Evolutionary conservation across 2,329 filamentous ascomycete species (phyloP), one percentile per base, ranked within the genome.

Genomic region (Phialocephala sp.): DNA sequence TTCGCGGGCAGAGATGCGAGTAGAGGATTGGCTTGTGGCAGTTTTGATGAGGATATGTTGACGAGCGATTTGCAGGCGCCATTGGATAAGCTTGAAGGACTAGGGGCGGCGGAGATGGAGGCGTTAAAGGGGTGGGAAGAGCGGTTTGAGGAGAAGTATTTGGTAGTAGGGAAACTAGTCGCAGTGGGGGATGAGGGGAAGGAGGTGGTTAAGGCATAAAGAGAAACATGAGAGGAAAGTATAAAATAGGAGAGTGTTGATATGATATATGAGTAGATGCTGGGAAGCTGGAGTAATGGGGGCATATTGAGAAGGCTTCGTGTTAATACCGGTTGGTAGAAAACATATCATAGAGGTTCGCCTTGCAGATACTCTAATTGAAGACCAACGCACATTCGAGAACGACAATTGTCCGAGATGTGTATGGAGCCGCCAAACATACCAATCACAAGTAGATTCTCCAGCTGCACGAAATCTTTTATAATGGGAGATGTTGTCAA

Each of bases 21-120:
- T 70, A 86, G 94, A 60, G 95, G 95, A 0, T 81, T 99, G 66
- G 94, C 95, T 0, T 92, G 87, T 78, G 92, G 94, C 66, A 97
- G 92, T 81, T 98, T 99, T 78, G 95, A 97, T 77, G 88, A 92
- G 82, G 91, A 94, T 8, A 97, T 98, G 93, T 81, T 98, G 80
- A 98, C 95, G 20, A 88, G 94, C 82, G 91, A 97, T 78, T 80
- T 98, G 63, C 87, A 95, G 64, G 94, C 87, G 0, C 92, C 93
- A 54, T 81, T 97, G 68, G 93, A 97, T 77, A 87, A 84, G 61
- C 82, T 97, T 52, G 84, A 87, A 60, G 92, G 89, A 64, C 79
- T 98, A 67, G 88, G 87, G 6, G 78, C 77, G 0, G 93, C 94
- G 65, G 89, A 97, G 83, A 80, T 91, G 80, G 94, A 97, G 77